Base-by-base conservation (phyloP, 768 basidiomycete species). In the Leccinum uliginosum region DNA sequence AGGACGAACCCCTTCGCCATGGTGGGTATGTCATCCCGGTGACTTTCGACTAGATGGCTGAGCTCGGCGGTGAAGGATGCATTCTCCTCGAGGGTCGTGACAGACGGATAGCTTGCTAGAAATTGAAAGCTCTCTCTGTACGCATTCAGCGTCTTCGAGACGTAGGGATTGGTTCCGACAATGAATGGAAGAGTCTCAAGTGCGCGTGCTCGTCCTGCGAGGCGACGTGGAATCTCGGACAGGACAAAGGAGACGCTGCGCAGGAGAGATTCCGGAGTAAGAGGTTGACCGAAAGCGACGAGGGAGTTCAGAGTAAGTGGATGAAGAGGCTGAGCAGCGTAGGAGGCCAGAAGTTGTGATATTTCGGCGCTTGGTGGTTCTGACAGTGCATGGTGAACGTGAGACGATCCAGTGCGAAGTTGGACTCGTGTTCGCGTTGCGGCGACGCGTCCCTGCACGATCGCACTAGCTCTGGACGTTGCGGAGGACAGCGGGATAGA, bases 1-100 rank as follows among this genome's bases (percentile, higher is more conserved):
- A 59, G 34, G 59, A 69, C 69, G 51, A 60, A 86, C 91, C 93
- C 93, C 73, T 92, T 93, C 3, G 93, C 92, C 82, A 95, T 83
- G 14, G 87, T 88, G 1, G 92, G 92, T 50, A 95, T 91, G 68
- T 95, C 93, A 71, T 94, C 87, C 1, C 87, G 80, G 67, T 95
- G 93, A 53, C 80, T 78, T 57, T 83, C 81, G 4, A 95, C 91
- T 19, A 95, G 73, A 34, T 78, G 76, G 44, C 83, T 81, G n/a
- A 95, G 76, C 59, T 83, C 78, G 50, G 81, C 77, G 1, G 86
- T 81, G 62, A 94, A 93, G 15, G 71, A 68, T 5, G 76, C 76
- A 60, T 94, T 95, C 59, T 91, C 85, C 53, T 83, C 79, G 24
- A 91, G 75, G 19, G 78, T 85, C 29, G 73, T 80, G 53, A 93